Evolutionary conservation across 176 grass and related monocot species (phyloP).

Genomic region (Lolium rigidum): DNA sequence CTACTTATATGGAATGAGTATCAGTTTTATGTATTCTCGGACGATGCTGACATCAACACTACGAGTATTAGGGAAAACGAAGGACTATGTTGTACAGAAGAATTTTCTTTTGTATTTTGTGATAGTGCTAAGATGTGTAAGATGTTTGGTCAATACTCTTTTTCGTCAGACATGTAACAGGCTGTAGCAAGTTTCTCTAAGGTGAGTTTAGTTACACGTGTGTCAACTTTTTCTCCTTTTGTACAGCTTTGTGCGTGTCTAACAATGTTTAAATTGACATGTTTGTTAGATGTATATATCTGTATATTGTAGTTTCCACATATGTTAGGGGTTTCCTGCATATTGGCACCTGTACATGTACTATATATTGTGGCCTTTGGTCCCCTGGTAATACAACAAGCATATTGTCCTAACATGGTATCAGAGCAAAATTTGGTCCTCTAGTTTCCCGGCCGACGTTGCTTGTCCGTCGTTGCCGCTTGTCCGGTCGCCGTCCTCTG

Average conservation of each 20-base stretch:
- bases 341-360: too few species aligned
- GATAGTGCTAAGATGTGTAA: conserved; percentile 21
- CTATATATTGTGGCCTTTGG: too few species aligned
- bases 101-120: conserved; percentile 25
- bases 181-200: conserved; percentile 7
- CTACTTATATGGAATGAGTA: conserved; percentile 48
- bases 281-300: too few species aligned
- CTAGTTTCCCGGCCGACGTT: too few species aligned
- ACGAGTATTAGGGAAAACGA: conserved; percentile 42
- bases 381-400: too few species aligned
- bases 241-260: background rate
- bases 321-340: too few species aligned
- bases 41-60: conserved; percentile 44
- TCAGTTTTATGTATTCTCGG: conserved; percentile 48
- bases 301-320: too few species aligned
- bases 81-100: conserved; percentile 41
- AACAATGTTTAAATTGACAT: too few species aligned
- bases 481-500: too few species aligned
- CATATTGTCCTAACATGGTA: too few species aligned
- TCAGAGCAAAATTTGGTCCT: too few species aligned
- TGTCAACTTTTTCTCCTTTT: background rate
- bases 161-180: conserved; percentile 33
- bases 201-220: background rate
- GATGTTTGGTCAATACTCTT: background rate
- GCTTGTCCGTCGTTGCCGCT: too few species aligned